Conservation (phyloP, 2,329 filamentous ascomycete species). For the Fusarium hainanense region DNA sequence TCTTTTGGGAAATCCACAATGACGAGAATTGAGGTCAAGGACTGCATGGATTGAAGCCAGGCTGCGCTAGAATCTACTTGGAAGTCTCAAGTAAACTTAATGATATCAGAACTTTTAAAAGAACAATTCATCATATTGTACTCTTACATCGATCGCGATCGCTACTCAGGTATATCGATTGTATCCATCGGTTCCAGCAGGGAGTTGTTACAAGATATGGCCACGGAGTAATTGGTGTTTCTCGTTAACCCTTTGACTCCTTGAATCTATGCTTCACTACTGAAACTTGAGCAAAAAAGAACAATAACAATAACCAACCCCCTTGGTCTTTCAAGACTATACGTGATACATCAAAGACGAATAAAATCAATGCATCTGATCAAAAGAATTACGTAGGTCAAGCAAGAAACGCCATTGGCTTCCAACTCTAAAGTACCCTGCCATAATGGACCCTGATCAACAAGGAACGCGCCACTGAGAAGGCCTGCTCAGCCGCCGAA, state of each 20-base stretch:
- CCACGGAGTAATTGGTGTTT: slow-evolving; percentile 1
- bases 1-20: slow-evolving; percentile 7
- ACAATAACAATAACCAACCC: not conserved
- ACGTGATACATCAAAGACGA: not conserved
- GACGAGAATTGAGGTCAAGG: not conserved
- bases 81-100: slow-evolving; percentile 6
- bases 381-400: not conserved
- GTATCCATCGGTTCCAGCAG: slow-evolving; percentile 4
- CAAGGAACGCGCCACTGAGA: slow-evolving; percentile 35
- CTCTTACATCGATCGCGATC: not conserved
- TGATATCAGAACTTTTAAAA: not conserved
- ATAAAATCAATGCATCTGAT: slow-evolving; percentile 1
- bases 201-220: slow-evolving; percentile 3
- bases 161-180: not conserved
- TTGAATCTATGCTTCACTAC: not conserved
- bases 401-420: slow-evolving; percentile 33
- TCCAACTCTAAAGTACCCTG: slow-evolving; percentile 27
- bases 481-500: slow-evolving; percentile 37
- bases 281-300: slow-evolving; percentile 1
- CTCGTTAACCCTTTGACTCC: slow-evolving; percentile 10
- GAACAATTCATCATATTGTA: not conserved
- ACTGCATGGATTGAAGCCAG: not conserved
- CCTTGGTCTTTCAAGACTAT: not conserved
- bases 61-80: slow-evolving; percentile 7
- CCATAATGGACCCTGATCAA: slow-evolving; percentile 28